Percentiles rank a stretch among this genome's conserved stretches.
These are phyloP conservation scores for Xerocomellus amylosporus DNA, from an alignment of 768 basidiomycete species.

Conservation along the genomic window DNA sequence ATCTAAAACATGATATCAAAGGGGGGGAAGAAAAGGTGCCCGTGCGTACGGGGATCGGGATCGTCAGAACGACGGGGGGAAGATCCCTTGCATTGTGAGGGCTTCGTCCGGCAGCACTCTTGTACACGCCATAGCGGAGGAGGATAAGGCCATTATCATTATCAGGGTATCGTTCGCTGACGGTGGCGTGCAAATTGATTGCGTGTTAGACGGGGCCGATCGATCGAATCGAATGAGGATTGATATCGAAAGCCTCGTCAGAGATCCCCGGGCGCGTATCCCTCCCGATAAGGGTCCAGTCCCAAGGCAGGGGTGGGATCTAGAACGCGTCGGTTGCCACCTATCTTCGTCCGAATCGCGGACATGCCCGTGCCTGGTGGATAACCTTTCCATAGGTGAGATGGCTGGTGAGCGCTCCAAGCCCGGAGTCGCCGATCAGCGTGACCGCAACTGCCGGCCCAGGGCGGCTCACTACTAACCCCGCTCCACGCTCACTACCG, in stretches of 20 bases:
- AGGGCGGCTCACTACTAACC: no score
- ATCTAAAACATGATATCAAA: no score
- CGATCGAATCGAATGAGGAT: background rate
- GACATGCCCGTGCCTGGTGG: background rate
- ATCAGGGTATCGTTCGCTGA: background rate
- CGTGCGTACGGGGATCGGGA: background rate
- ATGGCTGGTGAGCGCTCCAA: background rate
- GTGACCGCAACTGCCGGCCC: no score
- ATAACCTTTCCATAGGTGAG: background rate
- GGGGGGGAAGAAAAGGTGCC: no score
- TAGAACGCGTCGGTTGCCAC: background rate
- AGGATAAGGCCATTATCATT: no score
- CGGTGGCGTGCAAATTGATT: no score
- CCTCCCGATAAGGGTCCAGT: background rate
- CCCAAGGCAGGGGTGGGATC: background rate
- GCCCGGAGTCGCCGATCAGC: background rate
- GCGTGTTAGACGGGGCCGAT: no score
- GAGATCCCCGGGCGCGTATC: background rate
- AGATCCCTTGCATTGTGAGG: background rate
- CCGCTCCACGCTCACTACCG: no score
- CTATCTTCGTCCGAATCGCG: background rate
- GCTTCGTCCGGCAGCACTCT: background rate
- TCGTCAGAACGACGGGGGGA: background rate
- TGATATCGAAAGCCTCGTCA: background rate
- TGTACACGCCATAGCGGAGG: background rate